Conservation (phyloP, 2,329 filamentous ascomycete genomes). For the Cladophialophora exuberans region DNA sequence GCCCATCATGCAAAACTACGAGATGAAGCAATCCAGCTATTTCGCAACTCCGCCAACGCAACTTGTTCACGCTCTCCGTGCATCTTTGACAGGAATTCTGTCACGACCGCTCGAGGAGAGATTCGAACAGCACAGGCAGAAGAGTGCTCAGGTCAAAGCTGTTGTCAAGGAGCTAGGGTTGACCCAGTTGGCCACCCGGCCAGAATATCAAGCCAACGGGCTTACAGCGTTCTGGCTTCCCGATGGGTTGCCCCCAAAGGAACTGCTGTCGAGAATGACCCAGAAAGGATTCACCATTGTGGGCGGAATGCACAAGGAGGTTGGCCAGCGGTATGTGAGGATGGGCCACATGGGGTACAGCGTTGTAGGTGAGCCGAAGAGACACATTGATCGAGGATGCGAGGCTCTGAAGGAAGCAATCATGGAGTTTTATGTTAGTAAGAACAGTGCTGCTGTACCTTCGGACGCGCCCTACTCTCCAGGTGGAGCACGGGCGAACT, state of each 20-base stretch:
- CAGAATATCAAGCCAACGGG: slow-evolving; percentile 88
- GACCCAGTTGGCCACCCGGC: slow-evolving; percentile 79
- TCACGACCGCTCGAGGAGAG: slow-evolving; percentile 76
- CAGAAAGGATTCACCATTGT: slow-evolving; percentile 92
- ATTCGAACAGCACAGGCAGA: slow-evolving; percentile 77
- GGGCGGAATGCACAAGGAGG: slow-evolving; percentile 92
- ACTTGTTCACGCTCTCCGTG: slow-evolving; percentile 89
- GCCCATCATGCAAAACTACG: slow-evolving; percentile 98
- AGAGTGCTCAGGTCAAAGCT: slow-evolving; percentile 84
- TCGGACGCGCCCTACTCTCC: background rate
- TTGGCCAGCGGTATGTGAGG: slow-evolving; percentile 87
- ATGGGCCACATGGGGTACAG: slow-evolving; percentile 98
- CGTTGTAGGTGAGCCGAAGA: slow-evolving; percentile 75
- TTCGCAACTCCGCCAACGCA: slow-evolving; percentile 96
- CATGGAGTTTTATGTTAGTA: slow-evolving; percentile 35
- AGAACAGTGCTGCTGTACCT: background rate
- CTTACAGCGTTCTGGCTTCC: slow-evolving; percentile 98
- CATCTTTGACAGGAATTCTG: slow-evolving; percentile 81
- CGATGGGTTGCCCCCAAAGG: slow-evolving; percentile 75
- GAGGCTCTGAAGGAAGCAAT: slow-evolving; percentile 72
- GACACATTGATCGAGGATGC: slow-evolving; percentile 82
- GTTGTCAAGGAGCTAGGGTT: slow-evolving; percentile 78
- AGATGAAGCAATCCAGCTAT: slow-evolving; percentile 94
- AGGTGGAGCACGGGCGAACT: background rate
- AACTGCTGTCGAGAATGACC: slow-evolving; percentile 79